Percentiles rank a stretch among this genome's conserved stretches.
Evolutionary conservation across 2,329 filamentous ascomycete species (phyloP).

Genomic region (Hypocrella siamensis): DNA sequence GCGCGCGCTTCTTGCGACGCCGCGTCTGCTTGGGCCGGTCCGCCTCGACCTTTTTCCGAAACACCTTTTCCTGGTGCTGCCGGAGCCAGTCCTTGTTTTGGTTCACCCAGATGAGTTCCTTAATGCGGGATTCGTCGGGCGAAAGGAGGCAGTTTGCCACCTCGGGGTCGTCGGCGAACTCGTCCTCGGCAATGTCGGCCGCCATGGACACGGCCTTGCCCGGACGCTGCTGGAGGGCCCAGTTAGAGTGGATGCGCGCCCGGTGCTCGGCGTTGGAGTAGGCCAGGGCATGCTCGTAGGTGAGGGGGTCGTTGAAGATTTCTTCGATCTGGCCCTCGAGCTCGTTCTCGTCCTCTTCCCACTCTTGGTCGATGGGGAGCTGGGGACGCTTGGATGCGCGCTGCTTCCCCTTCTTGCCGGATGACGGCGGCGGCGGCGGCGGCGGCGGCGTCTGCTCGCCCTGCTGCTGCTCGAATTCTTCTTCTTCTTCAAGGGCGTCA

Average conservation of each 20-base stretch:
- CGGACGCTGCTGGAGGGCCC: constrained; percentile 31
- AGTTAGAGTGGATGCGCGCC: constrained; percentile 35
- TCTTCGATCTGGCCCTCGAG: constrained; percentile 57
- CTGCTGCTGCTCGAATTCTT: constrained; percentile 2
- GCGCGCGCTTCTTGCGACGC: constrained; percentile 35
- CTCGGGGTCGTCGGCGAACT: constrained; percentile 83
- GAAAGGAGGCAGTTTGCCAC: constrained; percentile 65
- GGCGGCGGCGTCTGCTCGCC: too few species aligned
- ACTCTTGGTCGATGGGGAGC: constrained; percentile 44
- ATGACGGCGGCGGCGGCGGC: too few species aligned
- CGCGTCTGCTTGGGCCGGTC: constrained; percentile 41
- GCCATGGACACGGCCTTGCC: constrained; percentile 37
- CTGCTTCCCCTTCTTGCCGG: neutral
- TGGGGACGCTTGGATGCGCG: constrained; percentile 18
- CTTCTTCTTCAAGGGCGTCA: constrained; percentile 15
- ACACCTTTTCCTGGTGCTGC: constrained; percentile 67
- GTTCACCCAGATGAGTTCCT: constrained; percentile 87
- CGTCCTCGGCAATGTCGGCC: constrained; percentile 56
- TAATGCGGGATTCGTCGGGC: constrained; percentile 60
- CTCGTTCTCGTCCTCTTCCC: constrained; percentile 45
- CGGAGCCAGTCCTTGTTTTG: constrained; percentile 91
- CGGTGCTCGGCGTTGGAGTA: constrained; percentile 43
- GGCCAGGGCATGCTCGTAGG: constrained; percentile 37
- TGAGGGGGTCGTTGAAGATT: constrained; percentile 48
- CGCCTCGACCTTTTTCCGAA: constrained; percentile 52